Conservation (phyloP, 108 stramenopile species). For the Stephanodiscus minutulus region DNA sequence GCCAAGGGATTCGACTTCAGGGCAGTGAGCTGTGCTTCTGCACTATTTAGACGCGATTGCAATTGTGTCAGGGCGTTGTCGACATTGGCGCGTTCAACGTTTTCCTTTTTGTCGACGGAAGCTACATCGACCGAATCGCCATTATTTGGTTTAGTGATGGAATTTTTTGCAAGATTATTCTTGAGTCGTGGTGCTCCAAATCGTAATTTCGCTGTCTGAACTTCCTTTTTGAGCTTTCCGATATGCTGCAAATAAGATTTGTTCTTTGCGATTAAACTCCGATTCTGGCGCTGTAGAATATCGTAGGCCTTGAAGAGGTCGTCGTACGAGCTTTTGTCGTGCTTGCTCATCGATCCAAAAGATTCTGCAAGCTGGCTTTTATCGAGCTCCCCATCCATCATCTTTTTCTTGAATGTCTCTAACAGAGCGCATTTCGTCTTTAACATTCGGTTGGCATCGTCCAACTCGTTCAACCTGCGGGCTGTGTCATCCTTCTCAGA, state of each 20-base stretch:
- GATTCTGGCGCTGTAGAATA: constrained; percentile 12
- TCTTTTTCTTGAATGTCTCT: constrained; percentile 3
- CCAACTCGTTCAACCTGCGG: constrained; percentile 7
- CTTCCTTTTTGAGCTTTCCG: constrained; percentile 29
- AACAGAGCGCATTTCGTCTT: constrained; percentile 19
- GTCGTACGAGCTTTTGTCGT: constrained; percentile 15
- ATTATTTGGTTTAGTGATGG: background rate
- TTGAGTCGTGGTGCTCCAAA: constrained; percentile 2
- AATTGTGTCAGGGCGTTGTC: constrained; percentile 15
- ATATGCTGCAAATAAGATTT: constrained; percentile 32
- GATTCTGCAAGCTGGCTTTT: background rate
- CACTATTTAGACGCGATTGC: constrained; percentile 24
- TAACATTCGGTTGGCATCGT: background rate
- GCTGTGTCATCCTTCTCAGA: constrained; percentile 15
- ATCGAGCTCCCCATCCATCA: background rate
- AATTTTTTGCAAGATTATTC: background rate
- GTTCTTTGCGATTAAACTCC: constrained; percentile 18
- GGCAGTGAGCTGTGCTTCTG: constrained; percentile 33
- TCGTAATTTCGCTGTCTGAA: constrained; percentile 27
- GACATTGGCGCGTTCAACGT: constrained; percentile 1
- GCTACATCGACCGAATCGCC: background rate
- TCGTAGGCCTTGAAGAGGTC: constrained; percentile 30
- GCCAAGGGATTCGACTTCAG: constrained; percentile 9
- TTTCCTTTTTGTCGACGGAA: background rate
- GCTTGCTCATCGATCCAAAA: background rate